Evolutionary conservation across 441 rosid genomes (phyloP), one percentile per base, ranked within the genome.

Genomic region (Pelargonium australe): DNA sequence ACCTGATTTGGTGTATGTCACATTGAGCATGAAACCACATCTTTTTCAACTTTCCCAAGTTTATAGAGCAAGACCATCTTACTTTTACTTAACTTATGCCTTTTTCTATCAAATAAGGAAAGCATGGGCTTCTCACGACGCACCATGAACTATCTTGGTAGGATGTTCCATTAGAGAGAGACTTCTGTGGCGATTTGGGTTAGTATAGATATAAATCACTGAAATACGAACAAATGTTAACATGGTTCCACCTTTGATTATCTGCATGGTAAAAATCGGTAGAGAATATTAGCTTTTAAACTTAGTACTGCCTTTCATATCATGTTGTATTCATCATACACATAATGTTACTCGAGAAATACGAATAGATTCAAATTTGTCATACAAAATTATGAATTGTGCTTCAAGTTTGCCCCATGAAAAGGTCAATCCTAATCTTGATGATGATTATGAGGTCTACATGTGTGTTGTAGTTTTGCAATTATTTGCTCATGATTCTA

Each of bases 311-410:
- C 58, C 62, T 67, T 47, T 58, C 65, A 20, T 57, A 72, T 73
- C 25, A 64, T 61, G 72, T 69, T 34, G 25, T 66, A 0, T 28
- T 20, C 65, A 69, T 63, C 61, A 53, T 49, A 68, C 64, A 57
- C 23, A 43, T 53, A 61, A 7, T 41, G 60, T 73, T 20, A 2
- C 64, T 55, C 37, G 14, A 16, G 43, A 55, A 23, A 65, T 67
- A 72, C 72, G 82, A 76, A 76, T 67, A 74, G 84, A 72, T 70
- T 67, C 77, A 70, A 63, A 69, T 63, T 68, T 65, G 28, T 69
- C 11, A 5, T 64, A 64, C 55, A 57, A 74, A 72, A 43, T 13
- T 3, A 71, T 64, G 72, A 78, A 76, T 76, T 67, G 63, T 60
- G 67, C 44, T 47, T 53, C 7, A 16, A 10, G 20, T 74, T 17